Conservation (phyloP, 257 asterid species). For the Solanum ossicruentum region DNA sequence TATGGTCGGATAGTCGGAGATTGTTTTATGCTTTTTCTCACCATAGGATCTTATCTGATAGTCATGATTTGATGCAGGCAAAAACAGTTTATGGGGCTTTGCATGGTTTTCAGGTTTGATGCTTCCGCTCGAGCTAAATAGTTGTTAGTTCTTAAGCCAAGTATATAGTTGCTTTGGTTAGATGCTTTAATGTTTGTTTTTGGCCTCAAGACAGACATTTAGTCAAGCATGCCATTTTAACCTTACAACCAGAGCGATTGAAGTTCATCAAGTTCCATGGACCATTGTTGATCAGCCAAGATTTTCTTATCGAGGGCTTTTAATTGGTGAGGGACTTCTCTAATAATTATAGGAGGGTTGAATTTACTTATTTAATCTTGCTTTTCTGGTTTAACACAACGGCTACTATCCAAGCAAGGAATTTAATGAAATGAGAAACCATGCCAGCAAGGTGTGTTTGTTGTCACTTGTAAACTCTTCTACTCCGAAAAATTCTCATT, state of each 20-base stretch:
- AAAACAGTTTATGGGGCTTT: conserved; percentile 82
- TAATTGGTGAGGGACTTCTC: conserved; percentile 53
- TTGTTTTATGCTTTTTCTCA: background rate
- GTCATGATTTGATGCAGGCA: conserved; percentile 50
- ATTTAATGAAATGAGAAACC: background rate
- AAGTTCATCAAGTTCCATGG: conserved; percentile 78
- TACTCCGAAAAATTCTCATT: background rate
- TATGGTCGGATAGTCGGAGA: background rate
- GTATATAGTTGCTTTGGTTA: background rate
- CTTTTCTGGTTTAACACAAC: background rate
- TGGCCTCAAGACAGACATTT: conserved; percentile 48
- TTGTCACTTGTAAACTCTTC: background rate
- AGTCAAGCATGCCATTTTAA: conserved; percentile 77
- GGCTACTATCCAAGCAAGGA: background rate
- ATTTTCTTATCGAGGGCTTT: conserved; percentile 80
- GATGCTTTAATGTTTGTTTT: background rate
- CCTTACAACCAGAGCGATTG: conserved; percentile 39
- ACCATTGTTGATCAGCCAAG: conserved; percentile 70
- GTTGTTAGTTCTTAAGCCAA: background rate
- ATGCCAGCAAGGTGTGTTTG: background rate
- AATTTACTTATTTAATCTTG: background rate
- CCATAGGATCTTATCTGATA: background rate
- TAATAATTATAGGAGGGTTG: background rate
- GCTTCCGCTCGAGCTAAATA: background rate
- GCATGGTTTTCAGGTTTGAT: conserved; percentile 76